A percentile compares a stretch with the other conserved stretches of the same genome.
Evolutionary conservation across 1,139 yeast genomes (phyloP).

Genomic region (Blastobotrys petasosporus): DNA sequence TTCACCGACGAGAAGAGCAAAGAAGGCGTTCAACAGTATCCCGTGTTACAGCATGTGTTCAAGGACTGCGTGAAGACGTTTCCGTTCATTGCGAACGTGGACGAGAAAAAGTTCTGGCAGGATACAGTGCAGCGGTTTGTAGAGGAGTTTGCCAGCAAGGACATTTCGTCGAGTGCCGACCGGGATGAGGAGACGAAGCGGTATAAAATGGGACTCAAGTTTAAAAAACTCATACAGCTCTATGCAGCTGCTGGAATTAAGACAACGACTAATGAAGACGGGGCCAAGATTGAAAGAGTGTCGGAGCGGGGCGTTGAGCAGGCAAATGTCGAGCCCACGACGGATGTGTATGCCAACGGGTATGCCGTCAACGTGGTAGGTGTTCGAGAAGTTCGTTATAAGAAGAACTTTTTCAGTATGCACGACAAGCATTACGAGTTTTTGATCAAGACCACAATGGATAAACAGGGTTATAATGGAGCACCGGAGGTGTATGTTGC

Average conservation of each 20-base stretch:
- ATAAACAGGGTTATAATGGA: conserved; percentile 22
- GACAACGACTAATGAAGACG: conserved; percentile 48
- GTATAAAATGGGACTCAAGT: conserved; percentile 51
- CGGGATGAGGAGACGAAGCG: conserved; percentile 70
- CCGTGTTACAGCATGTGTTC: conserved; percentile 63
- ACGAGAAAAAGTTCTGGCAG: conserved; percentile 65
- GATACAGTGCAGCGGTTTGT: conserved; percentile 71
- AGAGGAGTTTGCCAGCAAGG: conserved; percentile 66
- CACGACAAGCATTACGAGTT: conserved; percentile 30
- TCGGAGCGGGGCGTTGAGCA: conserved; percentile 50
- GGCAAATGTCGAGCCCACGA: conserved; percentile 32
- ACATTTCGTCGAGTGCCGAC: conserved; percentile 65
- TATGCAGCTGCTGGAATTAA: conserved; percentile 72
- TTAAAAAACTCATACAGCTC: conserved; percentile 56
- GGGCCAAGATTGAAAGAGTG: conserved; percentile 41
- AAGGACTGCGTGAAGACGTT: conserved; percentile 55
- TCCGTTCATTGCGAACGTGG: conserved; percentile 60
- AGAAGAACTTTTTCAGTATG: conserved; percentile 28
- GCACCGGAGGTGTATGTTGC: conserved; percentile 46
- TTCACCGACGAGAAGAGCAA: conserved; percentile 38
- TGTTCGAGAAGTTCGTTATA: conserved; percentile 37
- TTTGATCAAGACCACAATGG: conserved; percentile 30
- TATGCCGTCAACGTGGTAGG: conserved; percentile 60
- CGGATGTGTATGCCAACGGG: conserved; percentile 51
- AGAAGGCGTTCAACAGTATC: conserved; percentile 39